Evolutionary conservation across 257 asterid species (phyloP), one percentile per base, ranked within the genome.

Genomic region (Verbascum thapsus): DNA sequence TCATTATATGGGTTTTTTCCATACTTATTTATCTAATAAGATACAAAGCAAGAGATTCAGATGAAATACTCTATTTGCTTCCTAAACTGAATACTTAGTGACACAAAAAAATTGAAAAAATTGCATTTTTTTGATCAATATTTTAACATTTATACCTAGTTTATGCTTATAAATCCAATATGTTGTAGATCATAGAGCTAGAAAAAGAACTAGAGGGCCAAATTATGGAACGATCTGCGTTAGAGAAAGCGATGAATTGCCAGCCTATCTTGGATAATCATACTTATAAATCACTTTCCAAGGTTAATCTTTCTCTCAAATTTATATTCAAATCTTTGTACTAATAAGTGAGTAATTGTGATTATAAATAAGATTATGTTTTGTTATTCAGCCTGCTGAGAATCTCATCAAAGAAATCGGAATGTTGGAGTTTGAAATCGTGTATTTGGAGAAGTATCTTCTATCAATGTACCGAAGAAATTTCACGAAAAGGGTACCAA

Each of bases 371-470:
- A 35, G 6, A 13, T 10, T 43, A 22, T 10, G 37, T 10, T 43
- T 32, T 10, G 37, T 38, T 35, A 61, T 41, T 57, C 88, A 89
- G 97, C 85, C 84, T 38, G 90, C 80, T 41, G 92, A 84, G 75
- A 85, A 90, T 75, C 84, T 92, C 38, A 72, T 92, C 17, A 80
- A 68, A 64, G 99, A 92, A 68, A 84, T 92, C 38, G 74, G 82
- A 44, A 59, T 71, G 22, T 48, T 92, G 85, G 99, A 92, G 78
- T 39, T 79, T 65, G 91, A 92, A 76, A 84, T 92, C 12, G 42
- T 72, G 16, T 75, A 74, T 67, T 71, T 92, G 63, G 97, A 92
- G 73, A 87, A 87, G 58, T 81, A 81, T 76, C 97, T 92, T 64
- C 87, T 89, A 4, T 82, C 97, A 34, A 53, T 87, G 79, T 89